phyloP scores from a whole-genome alignment of 768 basidiomycete genomes.

The Mycena galopus region DNA sequence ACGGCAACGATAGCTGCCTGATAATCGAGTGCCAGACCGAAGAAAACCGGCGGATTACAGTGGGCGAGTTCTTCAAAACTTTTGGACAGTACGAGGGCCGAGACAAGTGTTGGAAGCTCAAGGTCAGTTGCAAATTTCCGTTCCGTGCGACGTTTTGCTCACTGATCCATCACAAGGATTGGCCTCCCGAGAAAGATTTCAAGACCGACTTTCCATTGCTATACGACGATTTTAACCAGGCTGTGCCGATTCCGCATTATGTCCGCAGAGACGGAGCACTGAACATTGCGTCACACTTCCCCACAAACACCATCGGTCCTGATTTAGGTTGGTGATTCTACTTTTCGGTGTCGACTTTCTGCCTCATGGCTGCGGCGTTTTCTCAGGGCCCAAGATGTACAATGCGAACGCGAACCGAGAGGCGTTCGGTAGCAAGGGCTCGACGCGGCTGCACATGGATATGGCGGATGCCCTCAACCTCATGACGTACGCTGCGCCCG shows the following conservation, averaged over 20 bases:
- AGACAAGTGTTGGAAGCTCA: conserved; percentile 78
- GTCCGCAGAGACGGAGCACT: conserved; percentile 91
- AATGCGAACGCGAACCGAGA: conserved; percentile 84
- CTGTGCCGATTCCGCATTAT: conserved; percentile 90
- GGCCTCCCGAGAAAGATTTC: conserved; percentile 93
- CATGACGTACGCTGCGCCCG: conserved; percentile 79
- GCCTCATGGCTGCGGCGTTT: conserved; percentile 31
- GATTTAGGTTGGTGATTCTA: conserved; percentile 70
- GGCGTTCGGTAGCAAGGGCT: conserved; percentile 76
- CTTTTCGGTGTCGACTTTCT: conserved; percentile 8
- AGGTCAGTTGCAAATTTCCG: conserved; percentile 57
- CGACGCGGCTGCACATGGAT: conserved; percentile 93
- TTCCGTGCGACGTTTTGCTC: neutral
- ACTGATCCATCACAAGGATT: conserved; percentile 70
- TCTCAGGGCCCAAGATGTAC: conserved; percentile 95
- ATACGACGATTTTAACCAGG: conserved; percentile 85
- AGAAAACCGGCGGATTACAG: conserved; percentile 68
- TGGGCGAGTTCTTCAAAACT: conserved; percentile 82
- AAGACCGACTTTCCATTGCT: conserved; percentile 85
- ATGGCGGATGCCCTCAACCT: conserved; percentile 95
- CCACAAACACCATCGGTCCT: conserved; percentile 79
- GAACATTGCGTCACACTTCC: conserved; percentile 93
- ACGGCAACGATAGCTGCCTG: conserved; percentile 72
- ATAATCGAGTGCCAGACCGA: conserved; percentile 90
- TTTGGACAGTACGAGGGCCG: conserved; percentile 80